Percentiles rank a stretch among this genome's conserved stretches.
phyloP scores from a whole-genome alignment of 495 filamentous ascomycete species.

The Daldinia concentrica region DNA sequence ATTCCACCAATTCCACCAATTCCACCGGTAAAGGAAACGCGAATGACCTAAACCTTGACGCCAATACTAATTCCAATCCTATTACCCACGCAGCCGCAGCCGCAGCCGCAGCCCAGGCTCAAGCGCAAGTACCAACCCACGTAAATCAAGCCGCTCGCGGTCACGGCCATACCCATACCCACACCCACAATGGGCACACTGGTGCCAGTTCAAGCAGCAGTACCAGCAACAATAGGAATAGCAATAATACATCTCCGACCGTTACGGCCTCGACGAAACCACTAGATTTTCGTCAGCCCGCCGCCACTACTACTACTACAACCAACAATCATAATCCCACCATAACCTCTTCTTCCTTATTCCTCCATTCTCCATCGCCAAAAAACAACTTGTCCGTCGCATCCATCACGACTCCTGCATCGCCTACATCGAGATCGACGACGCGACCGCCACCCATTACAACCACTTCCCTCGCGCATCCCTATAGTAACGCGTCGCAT shows the following conservation, averaged over 20 bases:
- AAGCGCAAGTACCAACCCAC: slow-evolving; percentile 6
- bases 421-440: slow-evolving; percentile 25
- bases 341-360: slow-evolving; percentile 48
- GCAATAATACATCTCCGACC: slow-evolving; percentile 42
- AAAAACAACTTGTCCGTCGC: slow-evolving; percentile 35
- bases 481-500: slow-evolving; percentile 47
- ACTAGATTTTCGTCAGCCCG: slow-evolving; percentile 50
- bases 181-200: slow-evolving; percentile 36
- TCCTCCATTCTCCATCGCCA: slow-evolving; percentile 50
- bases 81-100: slow-evolving; percentile 31
- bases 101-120: slow-evolving; percentile 23
- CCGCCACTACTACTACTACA: slow-evolving; percentile 22
- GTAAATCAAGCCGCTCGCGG: slow-evolving; percentile 26
- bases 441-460: slow-evolving; percentile 37
- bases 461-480: slow-evolving; percentile 38
- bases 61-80: slow-evolving; percentile 34
- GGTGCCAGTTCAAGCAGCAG: slow-evolving; percentile 24
- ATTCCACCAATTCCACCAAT: slow-evolving; percentile 27
- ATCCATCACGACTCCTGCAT: slow-evolving; percentile 39
- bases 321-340: slow-evolving; percentile 26
- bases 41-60: slow-evolving; percentile 21
- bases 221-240: slow-evolving; percentile 15
- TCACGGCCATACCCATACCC: slow-evolving; percentile 21
- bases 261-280: slow-evolving; percentile 42
- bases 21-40: neutral